These are phyloP conservation scores for Kuraishia borneana DNA, from an alignment of 805 yeast genomes.

Conservation along the genomic window DNA sequence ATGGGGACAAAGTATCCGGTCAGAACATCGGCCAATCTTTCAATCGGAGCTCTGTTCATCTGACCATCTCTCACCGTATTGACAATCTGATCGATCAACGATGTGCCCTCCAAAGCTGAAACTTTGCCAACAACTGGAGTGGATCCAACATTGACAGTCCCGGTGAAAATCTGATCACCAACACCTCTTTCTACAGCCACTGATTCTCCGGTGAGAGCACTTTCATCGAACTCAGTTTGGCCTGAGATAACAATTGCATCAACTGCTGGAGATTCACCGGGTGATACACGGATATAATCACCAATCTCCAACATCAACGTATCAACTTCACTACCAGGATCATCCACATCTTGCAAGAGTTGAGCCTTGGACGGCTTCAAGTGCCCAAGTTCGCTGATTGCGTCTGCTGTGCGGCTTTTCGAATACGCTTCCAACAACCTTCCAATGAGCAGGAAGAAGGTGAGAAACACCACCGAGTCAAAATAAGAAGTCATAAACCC, in stretches of 20 bases:
- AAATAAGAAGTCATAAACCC: conserved; percentile 59
- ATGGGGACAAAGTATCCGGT: conserved; percentile 69
- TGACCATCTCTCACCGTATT: conserved; percentile 66
- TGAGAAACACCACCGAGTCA: conserved; percentile 68
- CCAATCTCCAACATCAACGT: conserved; percentile 38
- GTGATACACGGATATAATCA: conserved; percentile 33
- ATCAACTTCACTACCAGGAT: conserved; percentile 17
- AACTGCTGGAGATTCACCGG: conserved; percentile 52
- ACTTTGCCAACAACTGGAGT: conserved; percentile 42
- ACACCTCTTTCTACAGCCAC: conserved; percentile 40
- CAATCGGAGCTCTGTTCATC: conserved; percentile 61
- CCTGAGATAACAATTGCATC: conserved; percentile 43
- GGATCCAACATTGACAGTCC: conserved; percentile 57
- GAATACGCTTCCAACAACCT: conserved; percentile 57
- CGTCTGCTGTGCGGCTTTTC: conserved; percentile 55
- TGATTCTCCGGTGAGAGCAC: conserved; percentile 54
- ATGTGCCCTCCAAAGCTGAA: conserved; percentile 47
- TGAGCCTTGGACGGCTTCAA: conserved; percentile 41
- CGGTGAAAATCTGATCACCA: conserved; percentile 65
- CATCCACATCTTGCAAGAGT: conserved; percentile 18
- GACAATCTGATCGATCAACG: conserved; percentile 61
- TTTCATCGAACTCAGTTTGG: conserved; percentile 41
- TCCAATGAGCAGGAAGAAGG: conserved; percentile 64
- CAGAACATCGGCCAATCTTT: conserved; percentile 52
- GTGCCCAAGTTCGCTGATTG: conserved; percentile 40